phyloP scores from a whole-genome alignment of 192 early-diverging fungal species.

The Backusella parvicylindrica region DNA sequence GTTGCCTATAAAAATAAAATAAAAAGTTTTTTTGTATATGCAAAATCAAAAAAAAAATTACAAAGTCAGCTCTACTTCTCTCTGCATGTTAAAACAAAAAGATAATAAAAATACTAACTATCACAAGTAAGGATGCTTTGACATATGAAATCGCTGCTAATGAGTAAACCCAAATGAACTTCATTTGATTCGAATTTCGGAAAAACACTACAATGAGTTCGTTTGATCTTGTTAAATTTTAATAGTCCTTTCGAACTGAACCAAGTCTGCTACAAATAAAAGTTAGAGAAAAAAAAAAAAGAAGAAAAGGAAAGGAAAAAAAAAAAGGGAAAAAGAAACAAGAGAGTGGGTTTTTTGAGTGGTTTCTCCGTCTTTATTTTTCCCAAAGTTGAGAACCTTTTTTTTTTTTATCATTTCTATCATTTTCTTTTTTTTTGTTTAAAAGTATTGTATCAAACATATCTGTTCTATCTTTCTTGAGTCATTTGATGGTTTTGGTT shows the following conservation, averaged over 20 bases:
- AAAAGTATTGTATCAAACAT: neutral
- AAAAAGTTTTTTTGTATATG: neutral
- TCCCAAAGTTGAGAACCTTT: neutral
- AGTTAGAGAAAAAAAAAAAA: neutral
- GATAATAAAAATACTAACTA: constrained; percentile 4
- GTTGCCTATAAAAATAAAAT: constrained; percentile 38
- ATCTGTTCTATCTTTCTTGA: too few relatives aligned
- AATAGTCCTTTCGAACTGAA: neutral
- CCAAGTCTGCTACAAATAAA: constrained; percentile 2
- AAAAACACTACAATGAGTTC: neutral
- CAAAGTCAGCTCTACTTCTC: neutral
- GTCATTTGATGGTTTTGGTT: too few relatives aligned
- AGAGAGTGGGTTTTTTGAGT: neutral
- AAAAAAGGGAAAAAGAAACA: neutral
- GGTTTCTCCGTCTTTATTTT: constrained; percentile 4
- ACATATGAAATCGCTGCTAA: neutral
- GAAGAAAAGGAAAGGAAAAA: neutral
- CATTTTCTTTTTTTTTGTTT: neutral
- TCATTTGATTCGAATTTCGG: neutral
- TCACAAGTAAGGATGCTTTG: constrained; percentile 15
- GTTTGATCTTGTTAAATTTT: neutral
- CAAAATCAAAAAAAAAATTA: neutral
- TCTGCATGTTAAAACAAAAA: neutral
- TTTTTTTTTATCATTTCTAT: neutral
- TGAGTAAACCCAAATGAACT: neutral